Evolutionary conservation across 805 yeast species (phyloP).

Genomic region (Dipodascus geniculatus): DNA sequence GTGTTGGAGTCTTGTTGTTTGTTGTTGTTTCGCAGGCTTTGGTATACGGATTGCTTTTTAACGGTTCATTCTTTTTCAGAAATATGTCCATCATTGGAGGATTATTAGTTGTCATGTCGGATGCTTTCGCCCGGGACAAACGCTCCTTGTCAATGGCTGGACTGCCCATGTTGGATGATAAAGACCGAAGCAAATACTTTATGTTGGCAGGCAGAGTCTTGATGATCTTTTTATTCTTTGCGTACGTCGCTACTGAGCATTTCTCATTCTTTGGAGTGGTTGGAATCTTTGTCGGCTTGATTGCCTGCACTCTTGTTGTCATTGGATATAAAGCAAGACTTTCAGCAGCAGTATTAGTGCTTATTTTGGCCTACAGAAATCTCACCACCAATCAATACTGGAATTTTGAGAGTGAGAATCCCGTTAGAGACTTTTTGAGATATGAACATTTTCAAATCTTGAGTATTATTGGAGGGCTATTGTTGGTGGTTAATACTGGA

Average conservation of each 20-base stretch:
- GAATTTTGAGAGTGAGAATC: slow-evolving; percentile 57
- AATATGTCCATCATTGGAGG: slow-evolving; percentile 90
- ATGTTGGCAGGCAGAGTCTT: slow-evolving; percentile 80
- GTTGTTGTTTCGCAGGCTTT: slow-evolving; percentile 78
- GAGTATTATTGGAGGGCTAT: slow-evolving; percentile 87
- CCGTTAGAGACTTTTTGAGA: slow-evolving; percentile 77
- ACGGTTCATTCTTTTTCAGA: slow-evolving; percentile 70
- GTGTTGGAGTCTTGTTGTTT: slow-evolving; percentile 54
- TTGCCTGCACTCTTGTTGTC: slow-evolving; percentile 64
- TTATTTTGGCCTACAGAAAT: slow-evolving; percentile 66
- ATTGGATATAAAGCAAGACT: slow-evolving; percentile 90
- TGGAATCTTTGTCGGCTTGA: slow-evolving; percentile 56
- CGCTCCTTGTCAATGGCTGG: slow-evolving; percentile 61
- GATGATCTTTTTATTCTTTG: slow-evolving; percentile 72
- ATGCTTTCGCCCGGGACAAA: slow-evolving; percentile 69
- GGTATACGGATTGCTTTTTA: slow-evolving; percentile 77
- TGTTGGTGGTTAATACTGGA: slow-evolving; percentile 86
- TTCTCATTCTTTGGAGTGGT: slow-evolving; percentile 60
- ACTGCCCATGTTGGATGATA: slow-evolving; percentile 54
- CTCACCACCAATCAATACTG: slow-evolving; percentile 78
- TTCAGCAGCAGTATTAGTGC: slow-evolving; percentile 58
- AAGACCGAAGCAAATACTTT: slow-evolving; percentile 69
- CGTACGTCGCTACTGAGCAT: slow-evolving; percentile 59
- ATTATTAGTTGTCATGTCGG: slow-evolving; percentile 72
- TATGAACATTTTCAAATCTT: slow-evolving; percentile 92